phyloP scores from a whole-genome alignment of 768 basidiomycete species.

The Suillus sp. region DNA sequence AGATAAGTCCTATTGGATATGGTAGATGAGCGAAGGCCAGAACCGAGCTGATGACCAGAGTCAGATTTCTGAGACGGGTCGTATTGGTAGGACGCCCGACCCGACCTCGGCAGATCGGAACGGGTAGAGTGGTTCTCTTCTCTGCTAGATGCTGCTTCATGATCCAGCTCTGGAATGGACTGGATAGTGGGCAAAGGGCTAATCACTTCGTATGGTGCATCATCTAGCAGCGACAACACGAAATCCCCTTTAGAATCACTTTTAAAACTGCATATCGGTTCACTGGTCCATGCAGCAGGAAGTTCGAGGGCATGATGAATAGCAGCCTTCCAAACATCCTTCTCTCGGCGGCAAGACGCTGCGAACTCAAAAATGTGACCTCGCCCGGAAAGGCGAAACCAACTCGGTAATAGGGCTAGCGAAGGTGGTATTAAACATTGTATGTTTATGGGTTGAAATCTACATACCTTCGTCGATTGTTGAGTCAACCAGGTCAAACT shows the following conservation, averaged over 20 bases:
- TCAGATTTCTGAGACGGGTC: constrained; percentile 24
- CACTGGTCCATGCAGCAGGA: constrained; percentile 51
- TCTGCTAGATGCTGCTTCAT: constrained; percentile 8
- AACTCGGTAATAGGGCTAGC: constrained; percentile 76
- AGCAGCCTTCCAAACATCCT: constrained; percentile 80
- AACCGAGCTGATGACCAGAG: constrained; percentile 17
- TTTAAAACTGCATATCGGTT: constrained; percentile 65
- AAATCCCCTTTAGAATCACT: constrained; percentile 46
- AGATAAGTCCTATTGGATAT: constrained; percentile 65
- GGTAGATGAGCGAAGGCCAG: constrained; percentile 64
- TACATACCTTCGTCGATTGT: constrained; percentile 74
- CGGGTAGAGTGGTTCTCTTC: neutral
- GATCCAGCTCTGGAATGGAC: constrained; percentile 53
- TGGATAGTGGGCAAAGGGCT: constrained; percentile 54
- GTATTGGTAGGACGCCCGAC: constrained; percentile 24
- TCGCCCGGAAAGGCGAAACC: constrained; percentile 70
- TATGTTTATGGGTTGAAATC: neutral
- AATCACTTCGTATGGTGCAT: constrained; percentile 42
- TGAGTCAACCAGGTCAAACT: constrained; percentile 70
- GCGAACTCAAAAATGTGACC: constrained; percentile 85
- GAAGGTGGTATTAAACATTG: constrained; percentile 5
- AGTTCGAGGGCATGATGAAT: constrained; percentile 54
- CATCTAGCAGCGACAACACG: constrained; percentile 36
- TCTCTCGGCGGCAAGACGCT: constrained; percentile 81
- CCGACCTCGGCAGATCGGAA: constrained; percentile 7